Percentiles rank a stretch among this genome's conserved stretches.
Conservation (phyloP, 2,329 filamentous ascomycete species). For the Aulographum hederae region DNA sequence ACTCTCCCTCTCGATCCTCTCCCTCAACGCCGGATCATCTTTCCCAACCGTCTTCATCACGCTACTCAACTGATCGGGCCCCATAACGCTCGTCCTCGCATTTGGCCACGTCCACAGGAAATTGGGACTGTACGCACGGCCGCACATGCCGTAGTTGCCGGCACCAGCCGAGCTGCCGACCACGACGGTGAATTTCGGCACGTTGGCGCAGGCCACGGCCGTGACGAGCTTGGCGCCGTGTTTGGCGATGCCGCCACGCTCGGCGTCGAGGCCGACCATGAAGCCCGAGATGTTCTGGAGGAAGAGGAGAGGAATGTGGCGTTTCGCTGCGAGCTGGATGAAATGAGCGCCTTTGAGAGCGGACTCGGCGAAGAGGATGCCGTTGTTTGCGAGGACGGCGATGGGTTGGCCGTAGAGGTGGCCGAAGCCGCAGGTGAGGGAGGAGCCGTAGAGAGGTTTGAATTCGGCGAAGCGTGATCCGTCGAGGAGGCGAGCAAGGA, state of each 20-base stretch:
- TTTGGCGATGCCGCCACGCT: conserved; percentile 91
- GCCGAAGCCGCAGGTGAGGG: conserved; percentile 82
- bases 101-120: conserved; percentile 98
- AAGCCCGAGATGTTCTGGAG: conserved; percentile 95
- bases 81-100: conserved; percentile 93
- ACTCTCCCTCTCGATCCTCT: conserved; percentile 75
- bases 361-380: conserved; percentile 79
- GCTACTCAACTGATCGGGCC: conserved; percentile 70
- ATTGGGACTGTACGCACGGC: conserved; percentile 75
- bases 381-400: conserved; percentile 89
- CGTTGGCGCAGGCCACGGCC: conserved; percentile 80
- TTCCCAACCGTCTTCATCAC: conserved; percentile 94
- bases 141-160: conserved; percentile 97
- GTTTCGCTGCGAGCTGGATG: conserved; percentile 82
- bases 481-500: conserved; percentile 86
- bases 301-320: conserved; percentile 78
- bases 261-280: conserved; percentile 89
- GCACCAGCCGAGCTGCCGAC: conserved; percentile 87
- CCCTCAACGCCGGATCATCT: conserved; percentile 63
- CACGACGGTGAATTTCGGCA: conserved; percentile 93
- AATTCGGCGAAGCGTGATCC: conserved; percentile 84
- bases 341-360: conserved; percentile 93
- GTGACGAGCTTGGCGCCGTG: conserved; percentile 95
- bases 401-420: conserved; percentile 78
- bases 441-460: conserved; percentile 78